phyloP scores from a whole-genome alignment of 176 grass and related monocot genomes.

The Oryza brachyantha region DNA sequence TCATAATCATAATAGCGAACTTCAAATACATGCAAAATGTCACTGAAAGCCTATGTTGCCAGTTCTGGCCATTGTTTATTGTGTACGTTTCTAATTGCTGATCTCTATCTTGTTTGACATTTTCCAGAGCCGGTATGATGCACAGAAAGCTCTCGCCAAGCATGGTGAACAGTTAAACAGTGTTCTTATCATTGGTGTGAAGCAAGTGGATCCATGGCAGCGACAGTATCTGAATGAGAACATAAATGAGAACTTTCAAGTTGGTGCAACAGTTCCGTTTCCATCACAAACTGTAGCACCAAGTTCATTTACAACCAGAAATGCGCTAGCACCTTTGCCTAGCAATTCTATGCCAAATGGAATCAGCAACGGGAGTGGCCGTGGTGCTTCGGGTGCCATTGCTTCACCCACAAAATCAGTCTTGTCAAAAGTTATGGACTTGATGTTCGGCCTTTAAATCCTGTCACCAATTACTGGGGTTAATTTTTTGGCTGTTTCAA shows the following conservation, averaged over 20 bases:
- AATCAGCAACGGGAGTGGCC: constrained; percentile 17
- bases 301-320: constrained; percentile 34
- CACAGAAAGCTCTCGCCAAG: constrained; percentile 70
- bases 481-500: not conserved
- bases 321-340: constrained; percentile 29
- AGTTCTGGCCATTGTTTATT: not conserved
- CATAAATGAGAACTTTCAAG: constrained; percentile 32
- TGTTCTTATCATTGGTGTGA: constrained; percentile 82
- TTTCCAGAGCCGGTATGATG: constrained; percentile 60
- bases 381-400: constrained; percentile 46
- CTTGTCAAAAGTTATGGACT: constrained; percentile 77
- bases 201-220: constrained; percentile 70
- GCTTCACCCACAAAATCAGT: constrained; percentile 79
- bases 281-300: constrained; percentile 33
- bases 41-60: not conserved
- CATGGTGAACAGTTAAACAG: constrained; percentile 74
- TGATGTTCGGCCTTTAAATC: constrained; percentile 83
- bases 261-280: constrained; percentile 35
- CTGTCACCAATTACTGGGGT: not conserved
- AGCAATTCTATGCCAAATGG: constrained; percentile 48
- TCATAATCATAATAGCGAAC: not conserved
- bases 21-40: not conserved
- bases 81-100: constrained; percentile 5
- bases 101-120: not conserved
- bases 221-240: constrained; percentile 57